These are phyloP conservation scores for Heliamphora exappendiculata DNA, from an alignment of 148 eudicot species.

Conservation along the genomic window DNA sequence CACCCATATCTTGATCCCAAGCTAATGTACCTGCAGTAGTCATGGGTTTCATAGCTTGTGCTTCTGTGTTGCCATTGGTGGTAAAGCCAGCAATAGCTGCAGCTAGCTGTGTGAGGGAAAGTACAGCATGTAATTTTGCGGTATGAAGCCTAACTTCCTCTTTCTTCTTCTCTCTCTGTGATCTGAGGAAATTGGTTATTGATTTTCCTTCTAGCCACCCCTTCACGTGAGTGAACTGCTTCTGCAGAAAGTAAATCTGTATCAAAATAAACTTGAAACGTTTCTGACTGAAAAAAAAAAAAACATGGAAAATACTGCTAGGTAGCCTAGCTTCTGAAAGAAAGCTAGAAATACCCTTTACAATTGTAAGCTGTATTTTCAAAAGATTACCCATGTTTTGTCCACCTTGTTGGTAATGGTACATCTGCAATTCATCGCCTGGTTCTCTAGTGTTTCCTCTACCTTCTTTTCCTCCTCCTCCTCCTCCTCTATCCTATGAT, in stretches of 20 bases:
- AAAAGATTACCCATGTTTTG: constrained; percentile 17
- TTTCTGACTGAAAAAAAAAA: background rate
- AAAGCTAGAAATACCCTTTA: background rate
- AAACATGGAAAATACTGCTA: too few relatives aligned
- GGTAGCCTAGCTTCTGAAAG: background rate
- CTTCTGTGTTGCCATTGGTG: constrained; percentile 5
- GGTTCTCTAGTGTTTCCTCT: constrained; percentile 5
- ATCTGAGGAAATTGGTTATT: constrained; percentile 13
- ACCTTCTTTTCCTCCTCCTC: constrained; percentile 10
- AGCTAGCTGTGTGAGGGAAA: constrained; percentile 35
- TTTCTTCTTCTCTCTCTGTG: constrained; percentile 27
- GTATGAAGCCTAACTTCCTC: constrained; percentile 25
- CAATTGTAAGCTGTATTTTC: background rate
- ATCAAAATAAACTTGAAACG: background rate
- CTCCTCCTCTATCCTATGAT: constrained; percentile 13
- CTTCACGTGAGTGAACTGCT: constrained; percentile 17
- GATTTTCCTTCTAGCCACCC: constrained; percentile 19
- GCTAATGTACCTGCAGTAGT: background rate
- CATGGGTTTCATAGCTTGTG: background rate
- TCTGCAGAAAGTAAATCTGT: background rate
- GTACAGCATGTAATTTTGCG: constrained; percentile 27
- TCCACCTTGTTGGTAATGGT: background rate
- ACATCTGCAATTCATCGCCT: background rate
- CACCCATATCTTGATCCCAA: constrained; percentile 15
- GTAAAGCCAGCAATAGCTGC: constrained; percentile 27